Percentiles rank a stretch among this genome's conserved stretches.
phyloP scores from a whole-genome alignment of 371 early-diverging fungal species.

The Funneliformis caledonium region DNA sequence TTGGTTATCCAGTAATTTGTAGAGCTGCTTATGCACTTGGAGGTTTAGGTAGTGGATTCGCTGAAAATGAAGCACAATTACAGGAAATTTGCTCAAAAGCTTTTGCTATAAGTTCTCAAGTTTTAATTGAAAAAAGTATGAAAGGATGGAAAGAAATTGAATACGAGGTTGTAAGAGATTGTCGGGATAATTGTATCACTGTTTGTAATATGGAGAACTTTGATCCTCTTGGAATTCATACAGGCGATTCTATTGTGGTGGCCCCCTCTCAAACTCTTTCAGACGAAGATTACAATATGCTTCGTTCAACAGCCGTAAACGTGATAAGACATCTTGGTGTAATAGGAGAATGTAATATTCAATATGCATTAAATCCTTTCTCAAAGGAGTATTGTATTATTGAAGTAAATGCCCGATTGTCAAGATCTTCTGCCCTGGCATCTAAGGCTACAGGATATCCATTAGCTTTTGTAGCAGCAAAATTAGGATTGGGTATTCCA shows the following conservation, averaged over 20 bases:
- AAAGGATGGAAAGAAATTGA: conserved; percentile 98
- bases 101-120: conserved; percentile 81
- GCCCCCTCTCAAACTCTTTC: conserved; percentile 93
- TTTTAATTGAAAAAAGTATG: conserved; percentile 93
- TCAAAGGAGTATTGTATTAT: conserved; percentile 89
- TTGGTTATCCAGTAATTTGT: conserved; percentile 92
- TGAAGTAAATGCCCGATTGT: conserved; percentile 95
- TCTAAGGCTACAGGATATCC: conserved; percentile 97
- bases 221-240: conserved; percentile 95
- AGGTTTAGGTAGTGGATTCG: conserved; percentile 95
- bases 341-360: conserved; percentile 97
- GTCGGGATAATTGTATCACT: conserved; percentile 93
- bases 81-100: conserved; percentile 76
- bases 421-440: conserved; percentile 84
- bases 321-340: conserved; percentile 94
- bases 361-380: conserved; percentile 91
- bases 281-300: conserved; percentile 94
- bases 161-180: conserved; percentile 97
- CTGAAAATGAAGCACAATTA: conserved; percentile 77
- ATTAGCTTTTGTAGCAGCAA: conserved; percentile 94
- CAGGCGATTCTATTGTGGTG: conserved; percentile 96
- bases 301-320: conserved; percentile 92
- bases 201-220: conserved; percentile 99
- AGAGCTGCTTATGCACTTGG: conserved; percentile 95
- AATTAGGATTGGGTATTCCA: conserved; percentile 85